Evolutionary conservation across 2,329 filamentous ascomycete genomes (phyloP), one percentile per base, ranked within the genome.

Genomic region (Dothideomycetes sp.): DNA sequence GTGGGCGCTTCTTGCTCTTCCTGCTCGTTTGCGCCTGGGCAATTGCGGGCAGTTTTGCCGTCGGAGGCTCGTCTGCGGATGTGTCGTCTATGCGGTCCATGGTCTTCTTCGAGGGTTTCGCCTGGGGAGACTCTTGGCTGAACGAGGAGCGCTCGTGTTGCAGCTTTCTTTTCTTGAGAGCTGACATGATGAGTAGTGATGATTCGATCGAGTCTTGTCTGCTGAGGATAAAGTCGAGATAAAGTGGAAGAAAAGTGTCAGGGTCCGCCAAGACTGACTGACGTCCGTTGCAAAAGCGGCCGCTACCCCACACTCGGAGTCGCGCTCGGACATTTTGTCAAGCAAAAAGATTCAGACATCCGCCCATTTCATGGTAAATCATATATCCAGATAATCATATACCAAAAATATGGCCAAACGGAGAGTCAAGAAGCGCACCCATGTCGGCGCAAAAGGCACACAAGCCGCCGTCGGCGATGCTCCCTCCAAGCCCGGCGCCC

Each of bases 341-440:
- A n/a, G n/a, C n/a, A n/a, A n/a, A n/a, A n/a, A n/a, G n/a, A n/a
- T n/a, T n/a, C n/a, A n/a, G n/a, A n/a, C n/a, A n/a, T n/a, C n/a
- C n/a, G n/a, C n/a, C n/a, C n/a, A n/a, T n/a, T n/a, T n/a, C n/a
- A n/a, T n/a, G n/a, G n/a, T n/a, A n/a, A n/a, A n/a, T n/a, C n/a
- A n/a, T n/a, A n/a, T n/a, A n/a, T n/a, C n/a, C n/a, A n/a, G n/a
- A n/a, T 32, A 32, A 31, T 46, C 34, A 45, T 34, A 45, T 11
- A 17, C 24, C 44, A 41, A 22, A 31, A 41, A 24, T 29, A 94
- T 94, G 88, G 86, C 84, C 27, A 81, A 80, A 60, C 73, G 74
- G 65, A 72, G 86, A 55, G 79, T 77, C 37, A 95, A 94, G 70
- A 94, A 89, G 74, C 79, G 85, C 59, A 94, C 88, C 45, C 87